Evolutionary conservation across 1,284 basidiomycete genomes (phyloP), one percentile per base, ranked within the genome.

Genomic region (Tilletia walkeri): DNA sequence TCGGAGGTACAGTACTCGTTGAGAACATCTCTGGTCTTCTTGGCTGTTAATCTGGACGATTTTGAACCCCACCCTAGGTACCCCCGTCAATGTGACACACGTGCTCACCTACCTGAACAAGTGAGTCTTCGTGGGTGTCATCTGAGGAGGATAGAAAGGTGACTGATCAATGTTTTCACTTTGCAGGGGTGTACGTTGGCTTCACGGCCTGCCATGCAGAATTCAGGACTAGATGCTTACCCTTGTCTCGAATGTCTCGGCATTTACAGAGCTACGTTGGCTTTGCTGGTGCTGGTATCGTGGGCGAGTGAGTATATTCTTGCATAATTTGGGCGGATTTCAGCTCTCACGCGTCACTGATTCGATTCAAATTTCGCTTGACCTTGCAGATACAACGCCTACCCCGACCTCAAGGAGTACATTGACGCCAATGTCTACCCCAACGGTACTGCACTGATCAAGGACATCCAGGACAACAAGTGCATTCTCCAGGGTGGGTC

Each of bases 281-380:
- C 1, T 78, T 82, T 66, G 77, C 76, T 20, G 20, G 75, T 4
- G 73, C 76, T 1, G 80, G 79, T 48, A 65, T 82, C 9, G 70
- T 71, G 0, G 79, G 80, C 34, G 45, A 38, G 59, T 59, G 34
- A 59, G 56, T 59, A 4, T 4, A 30, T 34, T 18, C 9, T 54
- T 20, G 16, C 5, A 12, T 20, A 9, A 12, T 16, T 9, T 20
- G 54, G 45, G n/a, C 16, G 20, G 9, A 3, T 34, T 4, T 18
- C 2, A 59, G 7, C 16, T 53, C 24, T 30, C 24, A 30, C 24
- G 24, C 24, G 24, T 30, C 24, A 30, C 24, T 30, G 24, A 30
- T 30, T 30, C 20, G 50, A 18, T 53, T 6, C 77, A 0, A 65
- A 66, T 1, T 47, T 56, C 4, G 71, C 72, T 10, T 73, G 76